Conservation (phyloP, 2,329 filamentous ascomycete genomes). For the Phialocephala sp. region DNA sequence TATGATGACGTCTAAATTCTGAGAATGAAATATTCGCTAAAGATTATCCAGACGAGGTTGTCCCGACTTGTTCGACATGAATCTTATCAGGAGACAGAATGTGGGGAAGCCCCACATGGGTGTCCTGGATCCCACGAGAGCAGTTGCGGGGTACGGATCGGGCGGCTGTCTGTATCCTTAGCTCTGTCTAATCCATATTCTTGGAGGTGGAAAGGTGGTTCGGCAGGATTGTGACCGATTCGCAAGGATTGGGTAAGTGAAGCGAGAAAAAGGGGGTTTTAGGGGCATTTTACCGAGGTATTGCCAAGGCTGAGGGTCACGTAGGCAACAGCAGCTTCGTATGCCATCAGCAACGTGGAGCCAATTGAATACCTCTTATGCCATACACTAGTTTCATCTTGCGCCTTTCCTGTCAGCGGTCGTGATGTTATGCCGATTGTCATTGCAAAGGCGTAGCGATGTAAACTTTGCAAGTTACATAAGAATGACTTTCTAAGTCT, state of each 20-base stretch:
- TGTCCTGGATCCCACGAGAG: conserved; percentile 10
- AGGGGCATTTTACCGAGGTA: neutral
- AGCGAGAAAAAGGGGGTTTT: conserved; percentile 1
- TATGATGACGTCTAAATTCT: neutral
- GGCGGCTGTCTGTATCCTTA: conserved; percentile 1
- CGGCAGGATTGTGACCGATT: neutral
- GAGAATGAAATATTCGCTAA: neutral
- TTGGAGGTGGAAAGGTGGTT: neutral
- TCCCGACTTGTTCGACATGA: neutral
- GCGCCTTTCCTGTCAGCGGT: conserved; percentile 13
- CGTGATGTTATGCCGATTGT: conserved; percentile 11
- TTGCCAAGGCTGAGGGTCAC: neutral
- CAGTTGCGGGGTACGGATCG: conserved; percentile 9
- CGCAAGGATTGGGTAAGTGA: neutral
- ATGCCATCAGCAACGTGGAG: neutral
- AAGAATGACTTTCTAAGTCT: neutral
- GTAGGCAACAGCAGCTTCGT: neutral
- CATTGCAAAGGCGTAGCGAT: conserved; percentile 15
- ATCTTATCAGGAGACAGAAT: neutral
- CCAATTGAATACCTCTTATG: neutral
- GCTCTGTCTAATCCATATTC: neutral
- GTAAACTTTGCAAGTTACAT: neutral
- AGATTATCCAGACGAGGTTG: neutral
- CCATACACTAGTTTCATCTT: neutral
- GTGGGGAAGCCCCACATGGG: conserved; percentile 11